Percentiles rank a stretch among this genome's conserved stretches.
Evolutionary conservation across 805 yeast genomes (phyloP).

Genomic region (Kuraishia capsulata): DNA sequence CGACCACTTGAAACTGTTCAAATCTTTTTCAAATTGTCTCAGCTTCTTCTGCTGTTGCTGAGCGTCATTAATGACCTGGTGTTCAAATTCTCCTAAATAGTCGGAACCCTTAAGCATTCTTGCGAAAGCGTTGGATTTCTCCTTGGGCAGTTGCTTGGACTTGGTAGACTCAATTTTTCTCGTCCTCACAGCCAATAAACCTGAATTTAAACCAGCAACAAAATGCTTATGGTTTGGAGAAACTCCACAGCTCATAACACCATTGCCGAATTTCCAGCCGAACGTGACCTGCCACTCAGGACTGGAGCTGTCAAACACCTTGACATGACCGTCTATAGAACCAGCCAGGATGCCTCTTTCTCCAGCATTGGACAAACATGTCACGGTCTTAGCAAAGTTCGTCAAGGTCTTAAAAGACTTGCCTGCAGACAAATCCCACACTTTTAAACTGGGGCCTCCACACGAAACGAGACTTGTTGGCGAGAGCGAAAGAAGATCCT

Average conservation of each 20-base stretch:
- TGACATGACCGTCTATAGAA: slow-evolving; percentile 94
- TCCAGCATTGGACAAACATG: slow-evolving; percentile 67
- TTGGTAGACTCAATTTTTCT: slow-evolving; percentile 56
- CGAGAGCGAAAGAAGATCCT: slow-evolving; percentile 66
- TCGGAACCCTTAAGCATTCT: slow-evolving; percentile 88
- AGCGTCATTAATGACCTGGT: slow-evolving; percentile 54
- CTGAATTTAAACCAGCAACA: slow-evolving; percentile 87
- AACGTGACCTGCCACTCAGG: slow-evolving; percentile 80
- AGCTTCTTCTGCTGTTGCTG: slow-evolving; percentile 48
- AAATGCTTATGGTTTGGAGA: slow-evolving; percentile 85
- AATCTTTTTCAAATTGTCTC: slow-evolving; percentile 72
- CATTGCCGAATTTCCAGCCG: slow-evolving; percentile 96
- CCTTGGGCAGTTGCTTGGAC: slow-evolving; percentile 21
- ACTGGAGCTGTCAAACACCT: slow-evolving; percentile 74
- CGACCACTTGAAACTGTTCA: slow-evolving; percentile 84
- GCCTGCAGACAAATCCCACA: slow-evolving; percentile 88
- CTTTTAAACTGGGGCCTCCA: slow-evolving; percentile 72
- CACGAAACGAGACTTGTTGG: slow-evolving; percentile 74
- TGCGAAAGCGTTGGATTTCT: slow-evolving; percentile 55
- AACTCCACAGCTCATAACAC: slow-evolving; percentile 81
- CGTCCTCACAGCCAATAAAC: slow-evolving; percentile 82
- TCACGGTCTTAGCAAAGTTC: slow-evolving; percentile 91
- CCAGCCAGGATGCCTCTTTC: slow-evolving; percentile 85
- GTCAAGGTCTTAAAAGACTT: slow-evolving; percentile 59
- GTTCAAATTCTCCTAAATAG: slow-evolving; percentile 84